Evolutionary conservation across 2,329 filamentous ascomycete species (phyloP), one percentile per base, ranked within the genome.

Genomic region (Aspergillus fijiensis): DNA sequence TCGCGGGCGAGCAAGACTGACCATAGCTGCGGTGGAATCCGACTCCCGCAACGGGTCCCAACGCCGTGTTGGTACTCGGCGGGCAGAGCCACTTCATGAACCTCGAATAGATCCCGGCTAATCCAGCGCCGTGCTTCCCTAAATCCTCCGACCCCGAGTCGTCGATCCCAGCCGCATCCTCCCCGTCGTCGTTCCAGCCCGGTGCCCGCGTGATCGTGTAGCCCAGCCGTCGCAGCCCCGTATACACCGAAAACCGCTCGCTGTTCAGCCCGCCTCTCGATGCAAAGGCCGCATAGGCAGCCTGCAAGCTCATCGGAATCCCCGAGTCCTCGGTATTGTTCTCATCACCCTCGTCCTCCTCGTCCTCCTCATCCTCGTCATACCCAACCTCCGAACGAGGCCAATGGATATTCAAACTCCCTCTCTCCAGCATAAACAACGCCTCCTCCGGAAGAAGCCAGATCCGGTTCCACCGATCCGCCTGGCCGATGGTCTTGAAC

Each of bases 371-470:
- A 5, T 74, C 71, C 42, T 68, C 67, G 1, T 58, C 62, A 16
- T 58, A 54, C 4, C 65, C 69, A 2, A 68, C 69, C 49, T 62
- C 63, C 58, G 76, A 75, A 49, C 79, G 76, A 2, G 91, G 91
- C 91, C 91, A 97, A 81, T 92, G 88, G 47, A 97, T 83, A 74
- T 98, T 92, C 69, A 98, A 70, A 51, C 86, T 92, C 0, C 94
- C 95, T 69, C 95, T 82, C 79, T 99, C 95, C 9, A 98, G 82
- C 63, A 97, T 76, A 70, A 92, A 97, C 56, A 99, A 81, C 5
- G 92, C 91, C 76, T 99, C 95, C 72, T 99, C 95, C 0, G 94
- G 94, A 45, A 96, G 75, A 54, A 99, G 73, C 93, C 93, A 97
- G 47, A 93, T 79, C 63, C 84, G 86, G 31, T 87, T 84, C 61